Percentiles rank a stretch among this genome's conserved stretches.
These are phyloP conservation scores for Aspergillus sclerotiicarbonarius DNA, from an alignment of 495 filamentous ascomycete species.

Conservation along the genomic window DNA sequence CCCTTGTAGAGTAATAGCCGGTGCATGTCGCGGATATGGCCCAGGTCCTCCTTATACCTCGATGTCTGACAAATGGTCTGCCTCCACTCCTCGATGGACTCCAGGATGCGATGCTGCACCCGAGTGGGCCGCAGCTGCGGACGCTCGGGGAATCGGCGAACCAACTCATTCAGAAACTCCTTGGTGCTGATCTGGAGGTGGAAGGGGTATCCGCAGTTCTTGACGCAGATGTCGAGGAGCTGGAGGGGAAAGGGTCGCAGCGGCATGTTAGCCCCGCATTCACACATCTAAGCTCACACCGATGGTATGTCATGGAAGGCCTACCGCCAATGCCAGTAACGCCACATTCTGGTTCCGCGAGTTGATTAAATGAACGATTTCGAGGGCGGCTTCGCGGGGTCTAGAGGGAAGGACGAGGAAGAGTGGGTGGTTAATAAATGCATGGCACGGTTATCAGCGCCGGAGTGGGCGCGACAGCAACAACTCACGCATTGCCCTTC, in stretches of 20 bases:
- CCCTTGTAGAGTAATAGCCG: conserved; percentile 93
- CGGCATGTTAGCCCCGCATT: conserved; percentile 23
- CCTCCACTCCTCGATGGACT: conserved; percentile 98
- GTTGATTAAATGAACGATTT: conserved; percentile 94
- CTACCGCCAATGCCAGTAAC: conserved; percentile 74
- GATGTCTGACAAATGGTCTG: conserved; percentile 97
- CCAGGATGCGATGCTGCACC: conserved; percentile 88
- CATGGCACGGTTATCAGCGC: background rate
- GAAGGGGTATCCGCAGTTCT: conserved; percentile 99
- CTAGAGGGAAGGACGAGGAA: conserved; percentile 30
- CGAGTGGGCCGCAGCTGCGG: conserved; percentile 81
- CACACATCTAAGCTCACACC: conserved; percentile 1
- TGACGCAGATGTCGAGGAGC: conserved; percentile 97
- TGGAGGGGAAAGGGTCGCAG: conserved; percentile 32
- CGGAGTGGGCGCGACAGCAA: background rate
- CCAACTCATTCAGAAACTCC: conserved; percentile 97
- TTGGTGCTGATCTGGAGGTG: conserved; percentile 98
- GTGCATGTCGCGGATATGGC: conserved; percentile 98
- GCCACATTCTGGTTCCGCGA: conserved; percentile 94
- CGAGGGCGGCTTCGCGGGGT: conserved; percentile 90
- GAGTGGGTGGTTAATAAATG: conserved; percentile 17
- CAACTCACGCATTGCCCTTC: conserved; percentile 83
- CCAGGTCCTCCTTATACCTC: conserved; percentile 93
- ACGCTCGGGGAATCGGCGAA: conserved; percentile 91
- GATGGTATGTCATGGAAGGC: conserved; percentile 13